Conservation (phyloP, 2,329 filamentous ascomycete species). For the Anthostomella pinea region DNA sequence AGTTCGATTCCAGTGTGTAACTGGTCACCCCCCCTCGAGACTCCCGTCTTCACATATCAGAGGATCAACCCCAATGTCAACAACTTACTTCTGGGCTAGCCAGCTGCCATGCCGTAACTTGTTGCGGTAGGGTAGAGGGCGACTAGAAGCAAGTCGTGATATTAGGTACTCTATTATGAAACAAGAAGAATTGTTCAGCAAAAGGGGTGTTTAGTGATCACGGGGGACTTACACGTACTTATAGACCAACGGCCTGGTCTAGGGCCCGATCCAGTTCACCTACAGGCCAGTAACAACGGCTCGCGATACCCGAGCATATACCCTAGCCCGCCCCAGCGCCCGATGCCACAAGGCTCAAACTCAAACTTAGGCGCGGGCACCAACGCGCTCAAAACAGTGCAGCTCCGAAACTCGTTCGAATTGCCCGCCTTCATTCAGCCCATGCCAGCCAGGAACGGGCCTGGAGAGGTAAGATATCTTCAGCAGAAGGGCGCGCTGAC, state of each 20-base stretch:
- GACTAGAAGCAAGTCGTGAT: no score
- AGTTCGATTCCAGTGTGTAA: constrained; percentile 30
- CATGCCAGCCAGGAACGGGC: constrained; percentile 70
- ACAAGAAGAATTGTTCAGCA: no score
- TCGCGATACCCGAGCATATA: constrained; percentile 32
- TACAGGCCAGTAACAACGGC: constrained; percentile 27
- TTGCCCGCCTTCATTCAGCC: constrained; percentile 73
- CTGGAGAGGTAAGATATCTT: constrained; percentile 81
- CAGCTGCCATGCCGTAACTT: no score
- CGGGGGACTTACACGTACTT: constrained; percentile 29
- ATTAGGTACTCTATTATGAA: no score
- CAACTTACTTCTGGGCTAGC: no score
- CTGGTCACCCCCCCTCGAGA: constrained; percentile 14
- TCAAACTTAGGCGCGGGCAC: constrained; percentile 23
- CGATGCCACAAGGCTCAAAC: constrained; percentile 16
- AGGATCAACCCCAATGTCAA: constrained; percentile 3
- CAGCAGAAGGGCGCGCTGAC: constrained; percentile 80
- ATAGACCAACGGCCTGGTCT: constrained; percentile 28
- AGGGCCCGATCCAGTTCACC: constrained; percentile 29
- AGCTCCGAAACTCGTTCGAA: constrained; percentile 47
- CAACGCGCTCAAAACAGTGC: constrained; percentile 38
- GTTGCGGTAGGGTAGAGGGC: no score
- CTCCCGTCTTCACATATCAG: constrained; percentile 27
- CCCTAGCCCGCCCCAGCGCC: constrained; percentile 28
- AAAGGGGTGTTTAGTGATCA: constrained; percentile 17